These are phyloP conservation scores for Spathaspora arborariae DNA, from an alignment of 805 yeast species.

Conservation along the genomic window DNA sequence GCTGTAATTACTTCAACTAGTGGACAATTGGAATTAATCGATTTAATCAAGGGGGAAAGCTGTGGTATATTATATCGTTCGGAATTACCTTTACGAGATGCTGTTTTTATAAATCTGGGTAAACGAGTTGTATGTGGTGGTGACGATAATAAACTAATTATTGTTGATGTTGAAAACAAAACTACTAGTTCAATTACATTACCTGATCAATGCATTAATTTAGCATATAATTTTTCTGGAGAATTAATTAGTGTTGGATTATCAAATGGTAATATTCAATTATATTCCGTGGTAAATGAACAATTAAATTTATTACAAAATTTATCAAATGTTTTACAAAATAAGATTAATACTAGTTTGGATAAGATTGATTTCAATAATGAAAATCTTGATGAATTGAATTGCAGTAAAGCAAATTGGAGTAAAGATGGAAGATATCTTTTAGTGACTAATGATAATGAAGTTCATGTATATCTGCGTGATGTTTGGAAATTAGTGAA, in stretches of 20 bases:
- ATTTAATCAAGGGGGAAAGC: slow-evolving; percentile 23
- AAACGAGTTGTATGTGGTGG: slow-evolving; percentile 60
- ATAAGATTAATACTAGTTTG: slow-evolving; percentile 28
- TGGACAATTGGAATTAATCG: slow-evolving; percentile 43
- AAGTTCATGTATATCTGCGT: slow-evolving; percentile 44
- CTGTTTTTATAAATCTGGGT: slow-evolving; percentile 58
- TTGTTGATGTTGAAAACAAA: slow-evolving; percentile 40
- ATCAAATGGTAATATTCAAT: slow-evolving; percentile 54
- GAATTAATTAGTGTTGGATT: slow-evolving; percentile 57
- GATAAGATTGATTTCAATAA: slow-evolving; percentile 34
- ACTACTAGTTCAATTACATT: slow-evolving; percentile 28
- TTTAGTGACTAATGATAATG: slow-evolving; percentile 49
- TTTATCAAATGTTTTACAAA: slow-evolving; percentile 38
- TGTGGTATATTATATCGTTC: slow-evolving; percentile 42
- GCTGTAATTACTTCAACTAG: slow-evolving; percentile 32
- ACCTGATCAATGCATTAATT: slow-evolving; percentile 53
- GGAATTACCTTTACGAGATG: slow-evolving; percentile 47
- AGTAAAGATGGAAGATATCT: slow-evolving; percentile 63
- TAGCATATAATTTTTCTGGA: slow-evolving; percentile 54
- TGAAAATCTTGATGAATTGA: slow-evolving; percentile 43
- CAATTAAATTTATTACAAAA: slow-evolving; percentile 38
- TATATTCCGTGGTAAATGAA: slow-evolving; percentile 55
- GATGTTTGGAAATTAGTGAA: slow-evolving; percentile 21
- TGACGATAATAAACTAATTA: slow-evolving; percentile 54
- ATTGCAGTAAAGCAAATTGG: slow-evolving; percentile 64